Conservation (phyloP, 169 alveolate species). For the Plasmodium gallinaceum region DNA sequence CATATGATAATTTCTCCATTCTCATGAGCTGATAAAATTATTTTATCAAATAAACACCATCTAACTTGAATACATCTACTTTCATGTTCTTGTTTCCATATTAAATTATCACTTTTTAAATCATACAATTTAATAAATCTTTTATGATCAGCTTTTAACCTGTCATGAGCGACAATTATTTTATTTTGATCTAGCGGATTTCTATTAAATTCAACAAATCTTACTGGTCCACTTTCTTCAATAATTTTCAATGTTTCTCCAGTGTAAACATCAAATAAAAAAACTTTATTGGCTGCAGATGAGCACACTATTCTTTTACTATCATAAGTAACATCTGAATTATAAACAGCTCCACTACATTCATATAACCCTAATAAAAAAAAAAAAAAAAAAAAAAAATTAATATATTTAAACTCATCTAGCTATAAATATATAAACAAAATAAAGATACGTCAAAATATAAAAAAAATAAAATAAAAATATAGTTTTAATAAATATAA, state of each 20-base stretch:
- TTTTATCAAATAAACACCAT: constrained; percentile 93
- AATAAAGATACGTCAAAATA: background rate
- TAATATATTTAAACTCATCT: background rate
- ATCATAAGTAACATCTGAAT: constrained; percentile 91
- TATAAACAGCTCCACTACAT: constrained; percentile 91
- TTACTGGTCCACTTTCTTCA: constrained; percentile 86
- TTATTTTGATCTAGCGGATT: constrained; percentile 88
- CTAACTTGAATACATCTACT: constrained; percentile 86
- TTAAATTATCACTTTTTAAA: constrained; percentile 56
- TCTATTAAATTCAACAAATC: constrained; percentile 92
- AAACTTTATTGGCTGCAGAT: constrained; percentile 90
- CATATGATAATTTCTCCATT: constrained; percentile 90
- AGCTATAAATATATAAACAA: no score
- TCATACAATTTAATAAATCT: constrained; percentile 87
- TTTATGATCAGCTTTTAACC: constrained; percentile 83
- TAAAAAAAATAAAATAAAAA: background rate
- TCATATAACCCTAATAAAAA: constrained; percentile 87
- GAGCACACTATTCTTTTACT: constrained; percentile 88
- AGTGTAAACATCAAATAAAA: constrained; percentile 87
- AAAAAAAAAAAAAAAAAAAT: background rate
- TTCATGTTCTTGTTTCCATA: constrained; percentile 80
- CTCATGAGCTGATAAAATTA: constrained; percentile 91
- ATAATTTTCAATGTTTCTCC: constrained; percentile 86
- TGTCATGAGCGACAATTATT: constrained; percentile 89
- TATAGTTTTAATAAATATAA: no score